Base-by-base conservation (phyloP, 2,329 filamentous ascomycete species). In the Akanthomyces dipterigenus region DNA sequence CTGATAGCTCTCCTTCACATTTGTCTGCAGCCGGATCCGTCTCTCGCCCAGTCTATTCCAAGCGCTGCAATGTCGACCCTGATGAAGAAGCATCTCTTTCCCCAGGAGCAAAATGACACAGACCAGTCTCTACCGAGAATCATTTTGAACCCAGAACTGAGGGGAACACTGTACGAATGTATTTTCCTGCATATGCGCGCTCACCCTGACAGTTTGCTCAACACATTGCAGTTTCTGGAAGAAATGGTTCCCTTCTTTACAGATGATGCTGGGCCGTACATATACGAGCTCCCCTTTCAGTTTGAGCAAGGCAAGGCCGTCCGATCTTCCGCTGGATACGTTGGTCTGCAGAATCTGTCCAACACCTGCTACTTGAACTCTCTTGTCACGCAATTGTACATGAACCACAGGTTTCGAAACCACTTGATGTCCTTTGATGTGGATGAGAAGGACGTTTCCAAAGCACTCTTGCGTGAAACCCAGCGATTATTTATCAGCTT, bases 351-450 rank as follows among this genome's bases (percentile, higher is more conserved):
- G 61, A 99, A 99, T 69, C 82, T 97, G 18, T 95, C 91, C 11
- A 96, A 97, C 71, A 98, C 96, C 0, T 99, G 95, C 75, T 99
- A 99, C 71, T 83, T 98, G 70, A 99, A 99, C 72, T 98, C 95
- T 0, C 79, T 99, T 0, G 82, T 98, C 63, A 93, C 92, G 0
- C 95, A 99, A 70, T 83, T 99, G 0, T 99, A 93, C 78, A 98
- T 97, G 91, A 98, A 99, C 70, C 77, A 90, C 18, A 82, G 86
- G 7, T 98, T 99, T 69, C 88, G 95, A 20, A 82, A 84, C 18
- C 96, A 98, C 72, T 89, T 99, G 67, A 80, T 98, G 63, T 74
- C 79, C 61, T 79, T 84, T n/a, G 74, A 79, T 9, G 76, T 90
- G 26, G 72, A 78, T 16, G 84, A 88, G 64, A 73, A 77, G 0